Percentiles rank a stretch among this genome's conserved stretches.
These are phyloP conservation scores for Xylaria hypoxylon DNA, from an alignment of 2,329 filamentous ascomycete species.

Conservation along the genomic window DNA sequence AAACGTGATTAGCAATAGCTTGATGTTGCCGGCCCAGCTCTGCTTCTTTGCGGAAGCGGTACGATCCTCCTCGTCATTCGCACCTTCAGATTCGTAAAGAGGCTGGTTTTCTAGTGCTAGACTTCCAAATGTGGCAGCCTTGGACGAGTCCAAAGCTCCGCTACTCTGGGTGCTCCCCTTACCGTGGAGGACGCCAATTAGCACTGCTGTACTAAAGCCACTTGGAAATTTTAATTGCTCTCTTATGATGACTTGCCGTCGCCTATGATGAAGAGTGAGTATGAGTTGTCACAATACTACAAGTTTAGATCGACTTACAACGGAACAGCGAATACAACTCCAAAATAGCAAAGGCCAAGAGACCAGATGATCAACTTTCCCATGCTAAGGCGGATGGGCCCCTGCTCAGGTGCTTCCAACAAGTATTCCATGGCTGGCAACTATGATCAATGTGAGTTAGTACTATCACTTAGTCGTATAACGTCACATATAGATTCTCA, in stretches of 20 bases:
- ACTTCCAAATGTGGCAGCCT: slow-evolving; percentile 51
- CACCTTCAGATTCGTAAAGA: slow-evolving; percentile 41
- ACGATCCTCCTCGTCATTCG: slow-evolving; percentile 40
- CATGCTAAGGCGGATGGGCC: slow-evolving; percentile 77
- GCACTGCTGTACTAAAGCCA: slow-evolving; percentile 92
- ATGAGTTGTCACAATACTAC: neutral
- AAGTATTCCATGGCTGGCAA: slow-evolving; percentile 93
- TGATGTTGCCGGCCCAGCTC: slow-evolving; percentile 62
- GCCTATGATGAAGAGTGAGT: slow-evolving; percentile 53
- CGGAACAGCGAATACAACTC: slow-evolving; percentile 95
- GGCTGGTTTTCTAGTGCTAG: slow-evolving; percentile 51
- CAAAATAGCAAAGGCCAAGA: slow-evolving; percentile 93
- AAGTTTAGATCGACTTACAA: slow-evolving; percentile 59
- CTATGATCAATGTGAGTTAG: slow-evolving; percentile 48
- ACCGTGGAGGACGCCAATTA: slow-evolving; percentile 91
- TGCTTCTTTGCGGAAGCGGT: slow-evolving; percentile 53
- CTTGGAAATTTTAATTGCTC: slow-evolving; percentile 95
- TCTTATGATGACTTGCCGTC: slow-evolving; percentile 90
- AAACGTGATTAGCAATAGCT: slow-evolving; percentile 68
- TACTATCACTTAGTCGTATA: neutral
- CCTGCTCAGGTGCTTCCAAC: slow-evolving; percentile 79
- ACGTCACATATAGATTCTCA: neutral
- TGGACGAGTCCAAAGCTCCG: slow-evolving; percentile 47
- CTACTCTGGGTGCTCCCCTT: slow-evolving; percentile 54
- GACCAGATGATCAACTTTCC: slow-evolving; percentile 90